A percentile compares a stretch with the other conserved stretches of the same genome.
Conservation (phyloP, 305 asterid species). For the Fraxinus paxiana region DNA sequence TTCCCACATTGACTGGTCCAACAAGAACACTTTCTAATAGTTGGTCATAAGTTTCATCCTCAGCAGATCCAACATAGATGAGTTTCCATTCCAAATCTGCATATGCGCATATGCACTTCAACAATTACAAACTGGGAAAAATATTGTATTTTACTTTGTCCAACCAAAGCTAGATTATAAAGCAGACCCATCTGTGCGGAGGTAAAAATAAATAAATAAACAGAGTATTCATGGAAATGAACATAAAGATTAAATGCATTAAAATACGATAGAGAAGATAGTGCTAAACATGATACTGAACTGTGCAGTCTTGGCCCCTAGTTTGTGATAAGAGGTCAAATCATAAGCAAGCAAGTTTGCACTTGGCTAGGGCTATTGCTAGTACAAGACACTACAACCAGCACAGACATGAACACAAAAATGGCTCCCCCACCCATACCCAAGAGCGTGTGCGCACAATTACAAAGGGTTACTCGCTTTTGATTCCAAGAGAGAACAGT, state of each 20-base stretch:
- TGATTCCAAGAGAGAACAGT: background rate
- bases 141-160: background rate
- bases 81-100: constrained; percentile 99
- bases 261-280: background rate
- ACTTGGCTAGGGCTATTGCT: background rate
- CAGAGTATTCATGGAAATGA: constrained; percentile 13
- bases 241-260: background rate
- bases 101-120: constrained; percentile 27
- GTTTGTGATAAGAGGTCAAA: background rate
- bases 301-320: background rate
- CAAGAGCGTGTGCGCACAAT: background rate
- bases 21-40: constrained; percentile 94
- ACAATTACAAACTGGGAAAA: constrained; percentile 17
- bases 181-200: background rate
- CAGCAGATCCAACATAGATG: constrained; percentile 95
- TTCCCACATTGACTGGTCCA: constrained; percentile 94
- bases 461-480: background rate
- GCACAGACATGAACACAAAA: background rate
- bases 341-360: background rate
- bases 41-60: constrained; percentile 93
- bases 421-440: background rate
- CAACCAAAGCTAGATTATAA: constrained; percentile 2
- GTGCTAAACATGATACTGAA: background rate
- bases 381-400: background rate
- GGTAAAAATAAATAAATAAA: background rate